phyloP scores from a whole-genome alignment of 2,329 filamentous ascomycete species.

The Eurotiales sp. region DNA sequence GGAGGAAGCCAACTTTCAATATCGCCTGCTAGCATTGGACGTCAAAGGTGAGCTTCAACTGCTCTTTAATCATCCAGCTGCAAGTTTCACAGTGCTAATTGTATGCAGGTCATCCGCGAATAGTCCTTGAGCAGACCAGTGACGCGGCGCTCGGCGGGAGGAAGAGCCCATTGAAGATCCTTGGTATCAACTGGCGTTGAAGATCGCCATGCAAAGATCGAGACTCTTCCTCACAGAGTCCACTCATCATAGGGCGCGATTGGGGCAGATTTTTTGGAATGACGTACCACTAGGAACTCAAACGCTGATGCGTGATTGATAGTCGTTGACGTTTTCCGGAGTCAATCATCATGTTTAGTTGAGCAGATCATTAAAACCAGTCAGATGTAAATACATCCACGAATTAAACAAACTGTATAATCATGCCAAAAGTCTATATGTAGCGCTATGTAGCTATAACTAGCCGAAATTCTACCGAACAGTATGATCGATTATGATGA shows the following conservation, averaged over 20 bases:
- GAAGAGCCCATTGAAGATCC: conserved; percentile 46
- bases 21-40: conserved; percentile 76
- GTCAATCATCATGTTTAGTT: too few relatives aligned
- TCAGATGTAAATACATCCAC: neutral
- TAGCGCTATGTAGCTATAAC: neutral
- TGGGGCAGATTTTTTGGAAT: too few relatives aligned
- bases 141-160: conserved; percentile 34
- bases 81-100: conserved; percentile 8
- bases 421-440: neutral
- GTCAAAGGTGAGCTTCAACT: conserved; percentile 55
- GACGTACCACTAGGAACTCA: too few relatives aligned
- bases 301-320: too few relatives aligned
- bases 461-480: too few relatives aligned
- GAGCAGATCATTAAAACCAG: too few relatives aligned
- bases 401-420: neutral
- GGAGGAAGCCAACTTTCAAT: conserved; percentile 66
- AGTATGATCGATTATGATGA: neutral
- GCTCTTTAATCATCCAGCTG: too few relatives aligned
- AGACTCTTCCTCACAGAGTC: too few relatives aligned
- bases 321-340: too few relatives aligned
- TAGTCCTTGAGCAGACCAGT: conserved; percentile 44
- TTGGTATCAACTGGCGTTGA: conserved; percentile 47
- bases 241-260: too few relatives aligned
- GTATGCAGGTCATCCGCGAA: conserved; percentile 39
- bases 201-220: too few relatives aligned